Conservation (phyloP, 2,329 filamentous ascomycete species). For the Penicillium nordicum region DNA sequence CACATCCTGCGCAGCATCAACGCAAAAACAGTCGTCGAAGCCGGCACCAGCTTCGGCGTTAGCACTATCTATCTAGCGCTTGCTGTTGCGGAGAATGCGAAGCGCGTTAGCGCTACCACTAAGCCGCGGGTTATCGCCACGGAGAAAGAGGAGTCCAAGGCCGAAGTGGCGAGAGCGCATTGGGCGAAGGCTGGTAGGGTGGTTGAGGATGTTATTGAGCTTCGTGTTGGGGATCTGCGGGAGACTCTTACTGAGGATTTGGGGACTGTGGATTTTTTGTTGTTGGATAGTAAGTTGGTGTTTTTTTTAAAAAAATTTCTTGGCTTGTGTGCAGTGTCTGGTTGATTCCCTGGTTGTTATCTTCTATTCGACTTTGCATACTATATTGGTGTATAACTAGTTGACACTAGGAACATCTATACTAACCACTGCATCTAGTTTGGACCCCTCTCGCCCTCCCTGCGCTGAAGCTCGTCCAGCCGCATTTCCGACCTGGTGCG, state of each 20-base stretch:
- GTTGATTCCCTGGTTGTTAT: not conserved
- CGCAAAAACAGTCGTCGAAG: slow-evolving; percentile 56
- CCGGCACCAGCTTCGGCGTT: slow-evolving; percentile 60
- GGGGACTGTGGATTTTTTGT: slow-evolving; percentile 53
- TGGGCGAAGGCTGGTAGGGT: slow-evolving; percentile 53
- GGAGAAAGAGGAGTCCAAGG: slow-evolving; percentile 57
- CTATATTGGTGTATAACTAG: not conserved
- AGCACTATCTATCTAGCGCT: slow-evolving; percentile 62
- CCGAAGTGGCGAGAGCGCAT: slow-evolving; percentile 49
- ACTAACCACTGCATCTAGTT: slow-evolving; percentile 39
- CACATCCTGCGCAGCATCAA: slow-evolving; percentile 49
- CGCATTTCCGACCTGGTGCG: slow-evolving; percentile 12
- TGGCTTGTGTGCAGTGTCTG: not conserved
- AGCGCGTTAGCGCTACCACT: slow-evolving; percentile 13
- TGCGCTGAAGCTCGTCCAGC: slow-evolving; percentile 16
- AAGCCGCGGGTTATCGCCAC: slow-evolving; percentile 54
- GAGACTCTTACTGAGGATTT: slow-evolving; percentile 54
- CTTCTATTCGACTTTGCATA: not conserved
- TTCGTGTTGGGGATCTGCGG: slow-evolving; percentile 56
- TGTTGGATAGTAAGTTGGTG: slow-evolving; percentile 58
- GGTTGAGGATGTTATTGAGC: slow-evolving; percentile 52
- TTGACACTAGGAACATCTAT: not conserved
- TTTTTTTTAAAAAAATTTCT: too few relatives aligned
- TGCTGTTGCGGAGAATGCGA: slow-evolving; percentile 51
- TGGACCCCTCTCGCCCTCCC: slow-evolving; percentile 56